Evolutionary conservation across 176 grass and related monocot genomes (phyloP).

Genomic region (Hsuehochloa calcarea): DNA sequence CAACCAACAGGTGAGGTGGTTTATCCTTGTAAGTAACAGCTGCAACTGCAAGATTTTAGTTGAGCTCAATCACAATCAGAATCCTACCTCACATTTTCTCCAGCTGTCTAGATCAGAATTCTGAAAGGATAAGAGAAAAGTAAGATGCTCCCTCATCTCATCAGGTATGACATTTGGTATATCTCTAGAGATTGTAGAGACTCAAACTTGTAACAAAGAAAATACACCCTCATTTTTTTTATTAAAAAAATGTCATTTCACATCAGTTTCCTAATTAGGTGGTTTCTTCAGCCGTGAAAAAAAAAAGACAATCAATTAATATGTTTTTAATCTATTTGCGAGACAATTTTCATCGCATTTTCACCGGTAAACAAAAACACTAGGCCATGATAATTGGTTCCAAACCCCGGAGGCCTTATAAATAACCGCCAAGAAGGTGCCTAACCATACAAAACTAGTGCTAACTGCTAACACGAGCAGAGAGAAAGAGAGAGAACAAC

Average conservation of each 20-base stretch:
- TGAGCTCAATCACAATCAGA: not conserved
- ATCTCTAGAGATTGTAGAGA: not conserved
- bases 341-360: not conserved
- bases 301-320: not conserved
- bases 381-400: not conserved
- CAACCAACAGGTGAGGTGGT: not conserved
- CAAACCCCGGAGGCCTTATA: conserved; percentile 45
- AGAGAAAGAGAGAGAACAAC: not conserved
- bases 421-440: conserved; percentile 46
- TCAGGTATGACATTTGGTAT: conserved; percentile 17
- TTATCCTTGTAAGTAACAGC: not conserved
- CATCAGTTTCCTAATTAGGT: conserved; percentile 7
- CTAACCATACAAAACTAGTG: conserved; percentile 8
- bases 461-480: not conserved
- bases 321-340: conserved; percentile 7
- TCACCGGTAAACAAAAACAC: not conserved
- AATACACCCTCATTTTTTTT: not conserved
- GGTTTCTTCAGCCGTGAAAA: not conserved
- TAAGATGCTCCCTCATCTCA: conserved; percentile 35
- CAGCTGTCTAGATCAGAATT: conserved; percentile 42
- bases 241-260: not conserved
- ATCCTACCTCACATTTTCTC: conserved; percentile 6
- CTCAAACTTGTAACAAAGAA: not conserved
- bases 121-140: conserved; percentile 17
- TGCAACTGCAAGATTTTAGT: not conserved